Evolutionary conservation across 305 asterid genomes (phyloP), one percentile per base, ranked within the genome.

Genomic region (Fraxinus sp.): DNA sequence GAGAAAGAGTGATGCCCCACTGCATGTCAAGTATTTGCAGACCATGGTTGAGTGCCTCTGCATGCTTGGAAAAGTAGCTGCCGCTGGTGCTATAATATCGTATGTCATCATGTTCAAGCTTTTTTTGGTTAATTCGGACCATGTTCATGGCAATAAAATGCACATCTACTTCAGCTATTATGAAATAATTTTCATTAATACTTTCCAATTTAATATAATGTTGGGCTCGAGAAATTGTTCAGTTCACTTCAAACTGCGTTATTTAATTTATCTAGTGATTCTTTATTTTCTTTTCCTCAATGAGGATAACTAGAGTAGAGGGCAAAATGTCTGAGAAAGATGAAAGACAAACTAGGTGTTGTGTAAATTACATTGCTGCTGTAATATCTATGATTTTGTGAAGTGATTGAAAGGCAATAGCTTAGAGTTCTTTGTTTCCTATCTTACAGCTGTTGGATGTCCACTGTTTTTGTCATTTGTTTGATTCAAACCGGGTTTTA

Each of bases 1-100:
- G 94, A 90, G 97, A 88, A 97, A 93, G 90, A 87, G 89, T 86
- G 96, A 92, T 87, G 91, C 94, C 80, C 94, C 97, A 41, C 83
- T 91, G 79, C 95, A 92, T 88, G 98, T 97, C 78, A 97, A 93
- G 89, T 97, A 97, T 91, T 90, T 97, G 92, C 98, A 90, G 87
- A 95, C 99, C 82, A 77, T 95, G 97, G 95, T 97, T 72, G 98
- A 97, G 91, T 93, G 99, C 87, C 95, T 97, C 80, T 90, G 95
- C 88, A 89, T 95, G 95, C 99, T 97, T 80, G 98, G 99, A 78
- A 97, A 97, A 92, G 98, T 97, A 87, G 97, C 98, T 82, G 99
- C 97, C 75, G 99, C 99, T 76, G 99, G 99, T 89, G 95, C 99
- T 83, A 92, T 95, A 75, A 93, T 97, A 88, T 91, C 98, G 99